phyloP scores from a whole-genome alignment of 73 alveolate genomes.

The Paramecium sexaurelia region DNA sequence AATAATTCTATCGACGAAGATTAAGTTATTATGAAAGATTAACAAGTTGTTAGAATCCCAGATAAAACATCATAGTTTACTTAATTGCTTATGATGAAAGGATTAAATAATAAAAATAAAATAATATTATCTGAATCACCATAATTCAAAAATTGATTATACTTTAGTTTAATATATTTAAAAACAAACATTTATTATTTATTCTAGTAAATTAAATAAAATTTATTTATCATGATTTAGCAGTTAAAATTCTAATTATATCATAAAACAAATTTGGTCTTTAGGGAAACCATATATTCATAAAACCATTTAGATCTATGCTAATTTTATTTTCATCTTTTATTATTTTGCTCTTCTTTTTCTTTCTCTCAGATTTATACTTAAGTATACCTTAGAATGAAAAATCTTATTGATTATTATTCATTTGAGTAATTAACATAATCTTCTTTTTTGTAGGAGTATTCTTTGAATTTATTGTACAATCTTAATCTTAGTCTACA shows the following conservation, averaged over 20 bases:
- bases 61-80: conserved; percentile 48
- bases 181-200: too few relatives aligned
- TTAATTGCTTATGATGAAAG: not conserved
- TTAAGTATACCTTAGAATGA: too few relatives aligned
- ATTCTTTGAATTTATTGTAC: not conserved
- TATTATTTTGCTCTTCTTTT: not conserved
- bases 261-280: conserved; percentile 20
- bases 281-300: not conserved
- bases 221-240: not conserved
- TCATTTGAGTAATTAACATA: not conserved
- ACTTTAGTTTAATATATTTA: not conserved
- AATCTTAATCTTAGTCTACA: not conserved
- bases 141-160: conserved; percentile 45
- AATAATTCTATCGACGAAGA: conserved; percentile 53
- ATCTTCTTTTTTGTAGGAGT: not conserved
- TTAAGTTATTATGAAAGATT: conserved; percentile 49
- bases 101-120: not conserved
- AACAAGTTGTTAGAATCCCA: conserved; percentile 8
- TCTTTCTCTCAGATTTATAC: not conserved
- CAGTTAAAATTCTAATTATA: not conserved
- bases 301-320: conserved; percentile 28
- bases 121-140: conserved; percentile 25
- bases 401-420: not conserved
- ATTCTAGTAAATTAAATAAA: not conserved
- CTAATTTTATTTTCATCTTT: not conserved